These are phyloP conservation scores for Gamarada debralockiae DNA, from an alignment of 495 filamentous ascomycete species.

Conservation along the genomic window DNA sequence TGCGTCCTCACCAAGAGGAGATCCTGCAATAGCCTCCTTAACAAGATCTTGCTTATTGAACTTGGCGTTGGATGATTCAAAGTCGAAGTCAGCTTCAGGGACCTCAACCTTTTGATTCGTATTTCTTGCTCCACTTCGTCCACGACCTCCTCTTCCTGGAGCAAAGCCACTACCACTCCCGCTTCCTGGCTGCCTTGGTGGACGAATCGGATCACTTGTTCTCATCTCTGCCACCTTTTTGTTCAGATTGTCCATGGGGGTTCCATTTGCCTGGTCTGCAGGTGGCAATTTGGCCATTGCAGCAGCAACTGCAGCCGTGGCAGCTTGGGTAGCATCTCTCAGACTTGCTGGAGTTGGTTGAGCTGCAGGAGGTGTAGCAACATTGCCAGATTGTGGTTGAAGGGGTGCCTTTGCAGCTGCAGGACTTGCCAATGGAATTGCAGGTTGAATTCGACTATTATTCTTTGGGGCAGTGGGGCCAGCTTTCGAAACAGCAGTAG, in stretches of 20 bases:
- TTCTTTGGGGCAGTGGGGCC: conserved; percentile 60
- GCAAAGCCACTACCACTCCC: conserved; percentile 40
- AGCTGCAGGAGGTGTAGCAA: conserved; percentile 26
- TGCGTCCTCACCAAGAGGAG: conserved; percentile 56
- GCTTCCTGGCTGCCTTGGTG: conserved; percentile 38
- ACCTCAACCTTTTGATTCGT: conserved; percentile 73
- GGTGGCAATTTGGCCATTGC: conserved; percentile 77
- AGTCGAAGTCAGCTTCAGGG: conserved; percentile 88
- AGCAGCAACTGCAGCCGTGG: conserved; percentile 79
- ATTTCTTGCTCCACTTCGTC: conserved; percentile 47
- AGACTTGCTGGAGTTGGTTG: conserved; percentile 29
- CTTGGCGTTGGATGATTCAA: conserved; percentile 87
- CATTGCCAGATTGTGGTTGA: conserved; percentile 29
- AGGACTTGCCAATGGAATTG: conserved; percentile 47
- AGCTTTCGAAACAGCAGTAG: conserved; percentile 35
- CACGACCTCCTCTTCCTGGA: conserved; percentile 53
- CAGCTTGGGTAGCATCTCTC: conserved; percentile 76
- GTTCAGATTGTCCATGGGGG: conserved; percentile 69
- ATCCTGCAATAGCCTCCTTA: conserved; percentile 84
- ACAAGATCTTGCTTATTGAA: conserved; percentile 97
- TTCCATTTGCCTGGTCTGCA: conserved; percentile 41
- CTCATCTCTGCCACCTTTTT: conserved; percentile 88
- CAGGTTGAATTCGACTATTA: conserved; percentile 66
- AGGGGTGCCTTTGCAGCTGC: conserved; percentile 10
- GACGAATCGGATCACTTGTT: conserved; percentile 47